These are phyloP conservation scores for Smittium culicis DNA, from an alignment of 371 early-diverging fungal species.

Conservation along the genomic window DNA sequence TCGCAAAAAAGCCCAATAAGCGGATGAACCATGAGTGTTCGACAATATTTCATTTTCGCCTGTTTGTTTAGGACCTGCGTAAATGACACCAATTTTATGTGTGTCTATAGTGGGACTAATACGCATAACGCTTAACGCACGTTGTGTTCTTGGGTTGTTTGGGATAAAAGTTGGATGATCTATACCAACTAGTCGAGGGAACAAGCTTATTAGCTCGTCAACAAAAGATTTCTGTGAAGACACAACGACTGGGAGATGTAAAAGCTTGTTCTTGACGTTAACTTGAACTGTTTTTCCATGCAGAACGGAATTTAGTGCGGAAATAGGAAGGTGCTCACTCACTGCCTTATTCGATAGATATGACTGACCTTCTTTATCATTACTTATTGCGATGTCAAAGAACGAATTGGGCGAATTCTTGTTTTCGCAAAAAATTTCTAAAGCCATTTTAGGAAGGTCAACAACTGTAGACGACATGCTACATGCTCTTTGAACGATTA, in stretches of 20 bases:
- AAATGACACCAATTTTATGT: constrained; percentile 88
- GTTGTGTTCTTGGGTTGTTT: constrained; percentile 53
- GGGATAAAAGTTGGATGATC: constrained; percentile 50
- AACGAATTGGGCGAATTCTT: constrained; percentile 10
- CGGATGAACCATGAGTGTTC: constrained; percentile 70
- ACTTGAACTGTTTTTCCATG: constrained; percentile 10
- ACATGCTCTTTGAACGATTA: constrained; percentile 68
- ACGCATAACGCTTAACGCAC: constrained; percentile 71
- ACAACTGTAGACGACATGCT: constrained; percentile 58
- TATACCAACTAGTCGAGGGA: constrained; percentile 49
- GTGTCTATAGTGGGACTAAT: constrained; percentile 80
- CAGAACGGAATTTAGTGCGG: background rate
- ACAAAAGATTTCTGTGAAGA: constrained; percentile 2
- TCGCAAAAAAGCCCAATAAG: constrained; percentile 66
- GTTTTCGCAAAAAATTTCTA: constrained; percentile 23
- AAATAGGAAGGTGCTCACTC: background rate
- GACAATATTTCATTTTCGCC: constrained; percentile 69
- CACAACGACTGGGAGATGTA: constrained; percentile 4
- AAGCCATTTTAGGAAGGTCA: constrained; percentile 47
- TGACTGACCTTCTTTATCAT: background rate
- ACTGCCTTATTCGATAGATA: constrained; percentile 8
- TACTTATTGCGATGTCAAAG: background rate
- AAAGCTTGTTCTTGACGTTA: background rate
- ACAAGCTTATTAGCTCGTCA: constrained; percentile 40
- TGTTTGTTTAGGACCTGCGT: constrained; percentile 71